Base-by-base conservation (phyloP, 805 yeast species). In the Lachancea cidri region DNA sequence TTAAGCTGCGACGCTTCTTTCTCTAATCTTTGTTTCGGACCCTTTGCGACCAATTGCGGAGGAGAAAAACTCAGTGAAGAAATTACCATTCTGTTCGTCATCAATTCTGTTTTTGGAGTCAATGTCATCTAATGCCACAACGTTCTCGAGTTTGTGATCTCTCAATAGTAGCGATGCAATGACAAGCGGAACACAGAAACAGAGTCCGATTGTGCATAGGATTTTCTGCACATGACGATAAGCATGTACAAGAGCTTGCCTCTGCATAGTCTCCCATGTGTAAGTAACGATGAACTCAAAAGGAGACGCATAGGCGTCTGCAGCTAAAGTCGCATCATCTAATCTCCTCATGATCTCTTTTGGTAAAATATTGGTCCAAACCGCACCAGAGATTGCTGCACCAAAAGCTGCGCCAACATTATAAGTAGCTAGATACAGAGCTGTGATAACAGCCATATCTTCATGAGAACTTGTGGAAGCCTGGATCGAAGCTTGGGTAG, bases 331-430 rank as follows among this genome's bases (percentile, higher is more conserved):
- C 2, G 59, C 32, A 38, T 64, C 53, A 16, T 56, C 54, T 8
- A 73, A 46, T 40, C 70, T 52, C 35, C 64, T 62, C 19, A 47
- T 42, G 25, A 79, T 64, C 47, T 70, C 60, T 18, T 50, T 49
- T 43, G 77, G 80, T 52, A 79, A 64, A 11, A 65, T 53, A 48
- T 80, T 76, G 11, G 84, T 75, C 86, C 86, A 83, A 33, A 82
- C 68, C 22, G 86, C 86, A 49, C 86, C 87, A 16, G 85, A 71
- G 17, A 83, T 72, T 17, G 82, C 62, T 24, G 72, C 61, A 17
- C 88, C 88, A 37, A 81, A 50, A 4, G 85, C 83, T 9, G 76
- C 59, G 5, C 89, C 89, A 42, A 82, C 68, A 49, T 75, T 71
- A 57, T 79, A 80, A 17, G 73, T 57, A 2, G 86, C 69, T 47